Percentiles rank a stretch among this genome's conserved stretches.
These are phyloP conservation scores for Puccinia polysora DNA, from an alignment of 1,284 basidiomycete species.

Conservation along the genomic window DNA sequence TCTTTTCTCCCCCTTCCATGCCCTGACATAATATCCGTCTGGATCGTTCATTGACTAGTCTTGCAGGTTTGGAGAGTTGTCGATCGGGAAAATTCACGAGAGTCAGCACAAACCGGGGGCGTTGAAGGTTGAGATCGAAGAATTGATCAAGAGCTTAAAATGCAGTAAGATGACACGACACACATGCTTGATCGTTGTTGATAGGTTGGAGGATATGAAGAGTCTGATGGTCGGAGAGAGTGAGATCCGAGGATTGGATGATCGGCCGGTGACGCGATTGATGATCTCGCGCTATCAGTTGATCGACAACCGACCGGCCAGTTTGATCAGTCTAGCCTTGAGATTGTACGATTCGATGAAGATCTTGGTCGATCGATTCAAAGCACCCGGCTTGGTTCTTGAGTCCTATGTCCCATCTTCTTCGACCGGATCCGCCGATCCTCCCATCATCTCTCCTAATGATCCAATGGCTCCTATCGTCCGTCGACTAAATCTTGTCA, in stretches of 20 bases:
- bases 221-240: slow-evolving; percentile 12
- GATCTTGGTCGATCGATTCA: slow-evolving; percentile 30
- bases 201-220: slow-evolving; percentile 12
- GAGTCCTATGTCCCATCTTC: background rate
- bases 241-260: slow-evolving; percentile 18
- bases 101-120: slow-evolving; percentile 6
- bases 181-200: slow-evolving; percentile 35
- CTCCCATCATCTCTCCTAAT: too few species aligned
- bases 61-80: slow-evolving; percentile 23
- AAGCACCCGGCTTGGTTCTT: slow-evolving; percentile 16
- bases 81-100: slow-evolving; percentile 31
- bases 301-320: slow-evolving; percentile 13
- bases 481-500: too few species aligned
- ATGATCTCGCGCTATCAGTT: slow-evolving; percentile 1
- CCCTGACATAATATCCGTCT: background rate
- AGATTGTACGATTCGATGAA: slow-evolving; percentile 41
- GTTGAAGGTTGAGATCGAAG: slow-evolving; percentile 17
- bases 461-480: too few species aligned
- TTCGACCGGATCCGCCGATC: too few species aligned
- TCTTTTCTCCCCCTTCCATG: background rate
- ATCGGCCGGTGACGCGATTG: slow-evolving; percentile 25
- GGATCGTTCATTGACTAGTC: background rate
- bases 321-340: background rate
- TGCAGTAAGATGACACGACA: background rate
- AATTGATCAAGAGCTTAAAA: slow-evolving; percentile 7